A percentile compares a stretch with the other conserved stretches of the same genome.
These are phyloP conservation scores for Bryoerythrophyllum caledonicum DNA, from an alignment of 225 moss, liverwort and hornwort species.

Conservation along the genomic window DNA sequence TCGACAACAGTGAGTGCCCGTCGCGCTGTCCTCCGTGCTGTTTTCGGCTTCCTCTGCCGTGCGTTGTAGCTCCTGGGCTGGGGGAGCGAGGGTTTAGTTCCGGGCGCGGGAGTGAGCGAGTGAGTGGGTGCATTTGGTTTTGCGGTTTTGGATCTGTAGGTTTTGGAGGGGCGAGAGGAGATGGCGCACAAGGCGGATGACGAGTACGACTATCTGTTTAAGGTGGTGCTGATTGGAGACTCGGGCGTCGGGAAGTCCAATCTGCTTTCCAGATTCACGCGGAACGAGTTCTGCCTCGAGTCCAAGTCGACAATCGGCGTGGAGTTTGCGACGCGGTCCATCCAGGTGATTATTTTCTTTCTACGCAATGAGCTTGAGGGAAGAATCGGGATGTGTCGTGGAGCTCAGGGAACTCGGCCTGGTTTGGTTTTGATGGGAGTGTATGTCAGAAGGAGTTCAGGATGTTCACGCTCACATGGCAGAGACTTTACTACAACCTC, in stretches of 20 bases:
- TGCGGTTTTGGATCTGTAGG: constrained; percentile 8
- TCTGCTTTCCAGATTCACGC: constrained; percentile 87
- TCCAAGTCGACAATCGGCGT: constrained; percentile 96
- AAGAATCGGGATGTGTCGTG: no score
- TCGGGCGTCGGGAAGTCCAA: constrained; percentile 64
- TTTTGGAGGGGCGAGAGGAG: constrained; percentile 16
- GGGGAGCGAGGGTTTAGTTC: neutral
- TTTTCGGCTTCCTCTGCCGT: no score
- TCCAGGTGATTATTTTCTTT: constrained; percentile 37
- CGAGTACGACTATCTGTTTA: constrained; percentile 76
- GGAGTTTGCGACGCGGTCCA: constrained; percentile 87
- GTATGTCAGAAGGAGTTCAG: neutral
- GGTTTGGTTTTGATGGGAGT: neutral
- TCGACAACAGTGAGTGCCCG: no score
- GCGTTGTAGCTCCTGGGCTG: no score
- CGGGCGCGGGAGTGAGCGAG: constrained; percentile 26
- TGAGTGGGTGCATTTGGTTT: no score
- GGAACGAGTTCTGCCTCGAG: constrained; percentile 94
- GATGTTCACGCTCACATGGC: neutral
- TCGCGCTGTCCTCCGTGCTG: no score
- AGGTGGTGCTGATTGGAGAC: constrained; percentile 58
- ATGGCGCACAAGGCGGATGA: constrained; percentile 86
- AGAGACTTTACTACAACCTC: neutral
- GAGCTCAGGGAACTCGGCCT: neutral
- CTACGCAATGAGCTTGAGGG: no score